phyloP scores from a whole-genome alignment of 108 stramenopile species.

The Ochromonas danica region DNA sequence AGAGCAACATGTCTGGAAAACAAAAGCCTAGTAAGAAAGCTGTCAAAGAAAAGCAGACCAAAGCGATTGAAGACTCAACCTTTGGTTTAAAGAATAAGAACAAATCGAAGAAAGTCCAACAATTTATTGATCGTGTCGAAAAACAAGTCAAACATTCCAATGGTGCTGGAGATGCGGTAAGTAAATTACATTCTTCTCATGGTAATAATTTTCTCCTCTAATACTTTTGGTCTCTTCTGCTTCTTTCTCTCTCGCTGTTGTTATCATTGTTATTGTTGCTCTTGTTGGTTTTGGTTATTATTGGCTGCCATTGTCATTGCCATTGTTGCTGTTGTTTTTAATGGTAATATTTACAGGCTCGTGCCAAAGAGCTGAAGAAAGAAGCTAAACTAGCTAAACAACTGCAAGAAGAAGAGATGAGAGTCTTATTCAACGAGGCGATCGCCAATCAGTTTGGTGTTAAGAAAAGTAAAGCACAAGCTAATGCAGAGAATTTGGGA shows the following conservation, averaged over 20 bases:
- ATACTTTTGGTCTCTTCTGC: too few species aligned
- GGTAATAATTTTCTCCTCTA: too few species aligned
- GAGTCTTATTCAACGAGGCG: conserved; percentile 24
- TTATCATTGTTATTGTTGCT: too few species aligned
- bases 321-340: too few species aligned
- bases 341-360: too few species aligned
- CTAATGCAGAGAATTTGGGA: conserved; percentile 1
- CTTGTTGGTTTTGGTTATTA: too few species aligned
- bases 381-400: conserved; percentile 5
- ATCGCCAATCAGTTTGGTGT: conserved; percentile 31
- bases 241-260: too few species aligned
- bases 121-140: conserved; percentile 30
- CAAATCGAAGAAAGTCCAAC: conserved; percentile 55
- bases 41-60: conserved; percentile 12
- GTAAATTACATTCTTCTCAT: background rate
- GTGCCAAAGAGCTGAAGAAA: conserved; percentile 31
- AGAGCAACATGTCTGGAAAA: background rate
- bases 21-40: conserved; percentile 19
- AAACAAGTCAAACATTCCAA: background rate
- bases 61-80: conserved; percentile 58
- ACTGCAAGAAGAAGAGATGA: conserved; percentile 28
- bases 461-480: conserved; percentile 33
- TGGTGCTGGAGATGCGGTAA: background rate
- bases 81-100: conserved; percentile 62
- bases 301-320: too few species aligned